Evolutionary conservation across 768 basidiomycete genomes (phyloP).

Genomic region (Suillus spraguei): DNA sequence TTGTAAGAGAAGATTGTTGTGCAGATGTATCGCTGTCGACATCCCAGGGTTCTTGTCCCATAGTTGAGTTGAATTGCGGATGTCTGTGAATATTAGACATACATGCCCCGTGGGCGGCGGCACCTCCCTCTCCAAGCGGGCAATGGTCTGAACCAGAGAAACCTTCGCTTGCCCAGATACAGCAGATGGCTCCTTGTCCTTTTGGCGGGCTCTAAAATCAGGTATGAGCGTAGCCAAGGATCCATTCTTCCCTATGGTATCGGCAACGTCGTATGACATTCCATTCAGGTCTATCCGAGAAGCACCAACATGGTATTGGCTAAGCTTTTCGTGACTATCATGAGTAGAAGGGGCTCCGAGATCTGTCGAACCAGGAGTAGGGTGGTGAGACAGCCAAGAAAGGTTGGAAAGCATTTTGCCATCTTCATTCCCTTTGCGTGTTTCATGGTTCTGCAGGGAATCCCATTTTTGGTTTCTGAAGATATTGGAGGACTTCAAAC

Average conservation of each 20-base stretch:
- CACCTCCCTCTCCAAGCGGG: conserved; percentile 76
- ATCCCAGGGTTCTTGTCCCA: conserved; percentile 73
- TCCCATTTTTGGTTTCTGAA: conserved; percentile 96
- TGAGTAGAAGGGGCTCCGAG: conserved; percentile 56
- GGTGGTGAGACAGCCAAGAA: conserved; percentile 76
- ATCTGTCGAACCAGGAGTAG: conserved; percentile 85
- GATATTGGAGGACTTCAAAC: conserved; percentile 89
- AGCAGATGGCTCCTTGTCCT: conserved; percentile 88
- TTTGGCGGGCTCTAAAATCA: conserved; percentile 66
- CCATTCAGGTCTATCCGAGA: conserved; percentile 84
- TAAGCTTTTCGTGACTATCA: conserved; percentile 77
- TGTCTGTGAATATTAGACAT: conserved; percentile 96
- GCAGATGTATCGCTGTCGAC: conserved; percentile 89
- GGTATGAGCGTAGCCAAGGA: conserved; percentile 87
- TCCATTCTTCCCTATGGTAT: conserved; percentile 71
- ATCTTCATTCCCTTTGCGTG: conserved; percentile 26
- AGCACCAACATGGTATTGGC: conserved; percentile 89
- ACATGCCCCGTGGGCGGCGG: conserved; percentile 84
- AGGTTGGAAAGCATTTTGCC: conserved; percentile 73
- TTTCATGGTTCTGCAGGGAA: conserved; percentile 71
- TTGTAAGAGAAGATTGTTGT: conserved; percentile 62
- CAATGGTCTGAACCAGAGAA: conserved; percentile 52
- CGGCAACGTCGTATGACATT: conserved; percentile 95
- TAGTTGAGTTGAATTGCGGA: conserved; percentile 92
- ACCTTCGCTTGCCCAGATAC: conserved; percentile 86